Percentiles rank a stretch among this genome's conserved stretches.
Conservation (phyloP, 2,329 filamentous ascomycete species). For the Arthrobotrys musiformis region DNA sequence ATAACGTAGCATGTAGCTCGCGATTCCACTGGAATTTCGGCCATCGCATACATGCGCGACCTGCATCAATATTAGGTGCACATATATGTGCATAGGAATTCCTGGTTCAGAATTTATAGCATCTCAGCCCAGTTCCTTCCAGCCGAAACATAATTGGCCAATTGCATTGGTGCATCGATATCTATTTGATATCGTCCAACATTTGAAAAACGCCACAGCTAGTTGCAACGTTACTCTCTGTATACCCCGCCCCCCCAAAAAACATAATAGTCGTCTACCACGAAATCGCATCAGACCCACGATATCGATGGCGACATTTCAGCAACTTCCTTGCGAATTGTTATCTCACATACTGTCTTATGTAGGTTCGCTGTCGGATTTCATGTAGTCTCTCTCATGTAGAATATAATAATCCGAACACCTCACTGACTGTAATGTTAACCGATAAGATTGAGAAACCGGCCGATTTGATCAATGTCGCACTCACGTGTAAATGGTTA, state of each 20-base stretch:
- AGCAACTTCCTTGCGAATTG: constrained; percentile 33
- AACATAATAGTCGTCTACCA: no score
- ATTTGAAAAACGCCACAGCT: constrained; percentile 10
- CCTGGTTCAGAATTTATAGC: not conserved
- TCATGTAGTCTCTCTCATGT: not conserved
- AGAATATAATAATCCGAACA: not conserved
- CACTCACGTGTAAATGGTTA: constrained; percentile 10
- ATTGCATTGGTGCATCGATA: not conserved
- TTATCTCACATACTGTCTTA: constrained; percentile 36
- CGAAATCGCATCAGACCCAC: not conserved
- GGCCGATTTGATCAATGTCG: constrained; percentile 11
- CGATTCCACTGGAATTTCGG: no score
- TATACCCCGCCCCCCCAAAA: constrained; percentile 10
- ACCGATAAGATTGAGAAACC: constrained; percentile 6
- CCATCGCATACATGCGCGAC: no score
- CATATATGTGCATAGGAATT: not conserved
- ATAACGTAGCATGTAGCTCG: no score
- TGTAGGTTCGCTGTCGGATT: constrained; percentile 3
- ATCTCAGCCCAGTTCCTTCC: not conserved
- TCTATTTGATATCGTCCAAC: constrained; percentile 2
- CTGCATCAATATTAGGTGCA: no score
- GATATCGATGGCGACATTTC: constrained; percentile 34
- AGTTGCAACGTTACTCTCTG: not conserved
- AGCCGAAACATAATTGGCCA: constrained; percentile 7
- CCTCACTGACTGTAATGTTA: not conserved